Percentiles rank a stretch among this genome's conserved stretches.
phyloP scores from a whole-genome alignment of 176 grass and related monocot genomes.

The Otatea glauca region DNA sequence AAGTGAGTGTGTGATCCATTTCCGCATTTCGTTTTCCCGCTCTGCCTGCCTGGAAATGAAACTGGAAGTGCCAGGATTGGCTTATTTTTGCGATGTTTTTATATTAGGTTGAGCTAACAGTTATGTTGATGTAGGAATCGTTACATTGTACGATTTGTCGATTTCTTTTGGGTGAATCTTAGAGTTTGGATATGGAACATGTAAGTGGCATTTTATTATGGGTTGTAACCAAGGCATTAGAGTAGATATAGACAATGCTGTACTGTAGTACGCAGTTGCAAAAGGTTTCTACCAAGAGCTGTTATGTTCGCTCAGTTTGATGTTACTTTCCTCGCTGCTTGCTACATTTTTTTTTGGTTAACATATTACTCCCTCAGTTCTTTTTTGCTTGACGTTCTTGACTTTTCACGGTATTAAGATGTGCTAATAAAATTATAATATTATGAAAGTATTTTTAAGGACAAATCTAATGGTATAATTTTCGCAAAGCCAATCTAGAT shows the following conservation, averaged over 20 bases:
- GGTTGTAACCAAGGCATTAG: neutral
- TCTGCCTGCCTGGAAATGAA: constrained; percentile 25
- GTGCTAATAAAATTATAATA: too few relatives aligned
- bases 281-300: neutral
- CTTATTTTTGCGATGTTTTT: neutral
- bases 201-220: neutral
- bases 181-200: constrained; percentile 15
- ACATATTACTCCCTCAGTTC: neutral
- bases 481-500: too few relatives aligned
- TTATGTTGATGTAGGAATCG: neutral
- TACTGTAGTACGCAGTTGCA: neutral
- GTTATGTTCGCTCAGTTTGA: neutral
- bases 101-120: neutral
- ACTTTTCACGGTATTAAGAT: too few relatives aligned
- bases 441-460: too few relatives aligned
- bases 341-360: neutral
- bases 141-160: neutral
- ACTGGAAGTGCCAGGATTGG: neutral
- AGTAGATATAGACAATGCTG: neutral
- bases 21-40: neutral
- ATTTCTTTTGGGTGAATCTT: neutral
- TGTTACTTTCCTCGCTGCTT: neutral
- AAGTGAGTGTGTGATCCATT: constrained; percentile 60
- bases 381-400: too few relatives aligned
- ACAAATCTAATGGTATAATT: too few relatives aligned